Evolutionary conservation across 257 asterid genomes (phyloP).

Genomic region (Forsythia suspensa): DNA sequence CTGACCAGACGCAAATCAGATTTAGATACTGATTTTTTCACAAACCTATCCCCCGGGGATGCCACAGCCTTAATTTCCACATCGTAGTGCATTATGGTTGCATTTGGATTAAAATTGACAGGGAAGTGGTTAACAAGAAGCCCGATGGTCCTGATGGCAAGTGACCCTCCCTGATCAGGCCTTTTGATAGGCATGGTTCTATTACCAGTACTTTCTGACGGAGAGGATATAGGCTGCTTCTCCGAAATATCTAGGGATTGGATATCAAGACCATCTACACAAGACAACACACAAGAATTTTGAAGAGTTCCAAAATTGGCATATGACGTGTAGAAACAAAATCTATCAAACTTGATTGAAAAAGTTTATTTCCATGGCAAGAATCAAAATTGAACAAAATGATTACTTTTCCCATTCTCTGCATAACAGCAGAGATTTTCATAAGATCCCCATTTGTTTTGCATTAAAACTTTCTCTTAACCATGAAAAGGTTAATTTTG

Average conservation of each 20-base stretch:
- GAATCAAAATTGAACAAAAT: background rate
- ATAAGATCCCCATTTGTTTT: background rate
- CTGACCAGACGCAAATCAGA: constrained; percentile 38
- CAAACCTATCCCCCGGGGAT: constrained; percentile 34
- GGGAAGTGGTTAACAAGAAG: constrained; percentile 61
- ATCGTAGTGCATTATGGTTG: constrained; percentile 53
- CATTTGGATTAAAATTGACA: constrained; percentile 47
- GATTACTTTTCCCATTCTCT: background rate
- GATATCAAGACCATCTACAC: constrained; percentile 18
- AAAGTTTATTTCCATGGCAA: background rate
- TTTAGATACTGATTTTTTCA: constrained; percentile 34
- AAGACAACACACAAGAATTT: background rate
- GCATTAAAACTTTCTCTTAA: no score
- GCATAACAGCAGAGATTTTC: background rate
- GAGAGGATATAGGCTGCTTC: background rate
- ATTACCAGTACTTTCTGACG: background rate
- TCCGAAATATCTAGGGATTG: constrained; percentile 18
- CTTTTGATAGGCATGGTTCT: constrained; percentile 31
- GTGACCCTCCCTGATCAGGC: constrained; percentile 32
- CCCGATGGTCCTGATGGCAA: constrained; percentile 15
- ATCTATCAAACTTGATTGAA: no score
- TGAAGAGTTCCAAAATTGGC: background rate
- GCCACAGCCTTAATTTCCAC: constrained; percentile 43
- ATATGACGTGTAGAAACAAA: background rate
- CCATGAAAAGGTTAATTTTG: no score